phyloP scores from a whole-genome alignment of 2,329 filamentous ascomycete genomes.

The Neurospora sp. region DNA sequence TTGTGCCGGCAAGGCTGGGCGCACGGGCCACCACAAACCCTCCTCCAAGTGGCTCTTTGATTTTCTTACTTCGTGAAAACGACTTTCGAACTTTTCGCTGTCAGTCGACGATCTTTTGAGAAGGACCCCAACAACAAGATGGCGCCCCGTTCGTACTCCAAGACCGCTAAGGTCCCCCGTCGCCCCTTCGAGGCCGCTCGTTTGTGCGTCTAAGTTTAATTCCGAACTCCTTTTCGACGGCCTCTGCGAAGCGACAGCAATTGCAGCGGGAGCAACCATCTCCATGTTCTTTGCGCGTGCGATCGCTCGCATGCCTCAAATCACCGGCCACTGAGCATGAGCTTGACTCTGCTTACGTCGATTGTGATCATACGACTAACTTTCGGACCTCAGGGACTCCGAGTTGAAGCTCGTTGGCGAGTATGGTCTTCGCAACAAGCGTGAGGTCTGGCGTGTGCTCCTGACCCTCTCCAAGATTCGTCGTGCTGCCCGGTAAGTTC shows the following conservation, averaged over 20 bases:
- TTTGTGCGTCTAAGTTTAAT: slow-evolving; percentile 69
- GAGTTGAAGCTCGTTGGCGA: slow-evolving; percentile 99
- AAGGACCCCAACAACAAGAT: slow-evolving; percentile 25
- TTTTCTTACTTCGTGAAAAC: slow-evolving; percentile 11
- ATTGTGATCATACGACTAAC: slow-evolving; percentile 65
- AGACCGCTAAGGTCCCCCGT: slow-evolving; percentile 95
- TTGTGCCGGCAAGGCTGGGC: slow-evolving; percentile 2
- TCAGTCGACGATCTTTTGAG: slow-evolving; percentile 16
- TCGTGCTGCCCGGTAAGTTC: slow-evolving; percentile 94
- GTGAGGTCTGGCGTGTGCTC: slow-evolving; percentile 99
- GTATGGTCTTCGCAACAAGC: slow-evolving; percentile 99
- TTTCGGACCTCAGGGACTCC: slow-evolving; percentile 67
- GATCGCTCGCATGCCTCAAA: slow-evolving; percentile 13
- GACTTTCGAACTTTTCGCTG: slow-evolving; percentile 10
- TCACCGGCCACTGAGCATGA: slow-evolving; percentile 93
- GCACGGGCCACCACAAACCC: slow-evolving; percentile 20
- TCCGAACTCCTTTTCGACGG: slow-evolving; percentile 14
- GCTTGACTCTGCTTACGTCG: slow-evolving; percentile 97
- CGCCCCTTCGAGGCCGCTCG: slow-evolving; percentile 99
- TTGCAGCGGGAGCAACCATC: not conserved
- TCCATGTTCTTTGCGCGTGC: slow-evolving; percentile 6
- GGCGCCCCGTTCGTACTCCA: slow-evolving; percentile 70
- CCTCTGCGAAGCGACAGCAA: slow-evolving; percentile 82
- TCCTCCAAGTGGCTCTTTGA: slow-evolving; percentile 9
- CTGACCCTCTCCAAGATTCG: slow-evolving; percentile 99